A percentile compares a stretch with the other conserved stretches of the same genome.
Conservation (phyloP, 257 asterid species). For the Nicotiana tabacum region DNA sequence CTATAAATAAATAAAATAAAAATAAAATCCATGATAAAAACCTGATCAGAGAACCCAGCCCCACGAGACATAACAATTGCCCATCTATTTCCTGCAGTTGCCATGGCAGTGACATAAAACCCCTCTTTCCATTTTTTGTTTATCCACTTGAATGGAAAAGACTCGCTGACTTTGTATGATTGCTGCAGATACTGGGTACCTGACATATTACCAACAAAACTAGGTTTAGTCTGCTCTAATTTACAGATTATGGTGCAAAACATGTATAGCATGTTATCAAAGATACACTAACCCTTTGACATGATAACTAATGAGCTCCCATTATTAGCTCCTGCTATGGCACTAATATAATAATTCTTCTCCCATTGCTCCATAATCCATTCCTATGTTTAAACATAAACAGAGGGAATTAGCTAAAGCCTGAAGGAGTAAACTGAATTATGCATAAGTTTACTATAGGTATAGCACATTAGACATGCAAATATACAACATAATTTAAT, state of each 20-base stretch:
- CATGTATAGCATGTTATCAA: background rate
- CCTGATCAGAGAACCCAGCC: constrained; percentile 70
- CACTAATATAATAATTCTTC: constrained; percentile 56
- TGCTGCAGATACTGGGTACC: constrained; percentile 67
- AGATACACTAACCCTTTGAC: constrained; percentile 52
- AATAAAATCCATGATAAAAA: background rate
- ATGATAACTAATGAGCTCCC: constrained; percentile 64
- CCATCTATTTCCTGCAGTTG: constrained; percentile 62
- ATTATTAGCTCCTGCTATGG: constrained; percentile 58
- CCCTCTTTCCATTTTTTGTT: constrained; percentile 74
- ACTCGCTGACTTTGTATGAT: constrained; percentile 62
- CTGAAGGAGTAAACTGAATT: constrained; percentile 3
- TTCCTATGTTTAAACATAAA: constrained; percentile 31
- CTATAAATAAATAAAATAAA: background rate
- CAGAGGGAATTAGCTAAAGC: background rate
- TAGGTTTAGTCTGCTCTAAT: background rate
- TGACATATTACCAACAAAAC: constrained; percentile 12
- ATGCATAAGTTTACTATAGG: background rate
- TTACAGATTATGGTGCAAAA: background rate
- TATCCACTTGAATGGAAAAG: constrained; percentile 76
- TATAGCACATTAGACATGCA: background rate
- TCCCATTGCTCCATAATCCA: constrained; percentile 80
- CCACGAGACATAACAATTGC: constrained; percentile 72
- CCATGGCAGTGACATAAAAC: constrained; percentile 62
- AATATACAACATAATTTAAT: background rate